phyloP scores from a whole-genome alignment of 257 asterid species.

The Jacaranda mimosifolia region DNA sequence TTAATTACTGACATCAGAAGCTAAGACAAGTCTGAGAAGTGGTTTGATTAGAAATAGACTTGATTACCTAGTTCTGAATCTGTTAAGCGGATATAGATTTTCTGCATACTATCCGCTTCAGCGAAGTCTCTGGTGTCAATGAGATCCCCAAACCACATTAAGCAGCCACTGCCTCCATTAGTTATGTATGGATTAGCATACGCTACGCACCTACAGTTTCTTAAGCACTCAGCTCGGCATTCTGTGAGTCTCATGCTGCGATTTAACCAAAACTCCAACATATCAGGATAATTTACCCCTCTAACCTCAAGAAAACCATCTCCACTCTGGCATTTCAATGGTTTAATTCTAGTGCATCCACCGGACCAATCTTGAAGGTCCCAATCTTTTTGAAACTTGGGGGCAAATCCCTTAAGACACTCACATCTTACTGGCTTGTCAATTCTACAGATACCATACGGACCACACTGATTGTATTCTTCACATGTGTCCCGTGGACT shows the following conservation, averaged over 20 bases:
- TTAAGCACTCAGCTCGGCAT: conserved; percentile 35
- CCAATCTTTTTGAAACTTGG: conserved; percentile 3
- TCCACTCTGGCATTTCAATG: conserved; percentile 28
- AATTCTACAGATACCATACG: conserved; percentile 31
- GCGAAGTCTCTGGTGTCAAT: too few relatives aligned
- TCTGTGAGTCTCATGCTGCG: conserved; percentile 34
- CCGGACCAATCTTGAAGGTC: conserved; percentile 33
- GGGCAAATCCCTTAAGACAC: too few relatives aligned
- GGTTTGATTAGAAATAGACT: too few relatives aligned
- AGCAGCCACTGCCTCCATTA: conserved; percentile 39
- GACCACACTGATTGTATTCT: conserved; percentile 29
- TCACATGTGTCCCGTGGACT: background rate
- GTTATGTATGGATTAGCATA: conserved; percentile 42
- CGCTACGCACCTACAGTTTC: background rate
- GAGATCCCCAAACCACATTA: conserved; percentile 46
- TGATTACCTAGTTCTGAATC: conserved; percentile 34
- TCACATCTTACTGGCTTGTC: background rate
- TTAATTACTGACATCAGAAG: too few relatives aligned
- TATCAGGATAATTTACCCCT: conserved; percentile 17
- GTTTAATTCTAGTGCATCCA: conserved; percentile 39
- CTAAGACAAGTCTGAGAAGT: too few relatives aligned
- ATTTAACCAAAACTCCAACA: conserved; percentile 25
- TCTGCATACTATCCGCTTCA: too few relatives aligned
- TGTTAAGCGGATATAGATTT: conserved; percentile 29
- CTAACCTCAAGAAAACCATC: background rate